Percentiles rank a stretch among this genome's conserved stretches.
These are phyloP conservation scores for Dispira parvispora DNA, from an alignment of 192 early-diverging fungal genomes.

Conservation along the genomic window DNA sequence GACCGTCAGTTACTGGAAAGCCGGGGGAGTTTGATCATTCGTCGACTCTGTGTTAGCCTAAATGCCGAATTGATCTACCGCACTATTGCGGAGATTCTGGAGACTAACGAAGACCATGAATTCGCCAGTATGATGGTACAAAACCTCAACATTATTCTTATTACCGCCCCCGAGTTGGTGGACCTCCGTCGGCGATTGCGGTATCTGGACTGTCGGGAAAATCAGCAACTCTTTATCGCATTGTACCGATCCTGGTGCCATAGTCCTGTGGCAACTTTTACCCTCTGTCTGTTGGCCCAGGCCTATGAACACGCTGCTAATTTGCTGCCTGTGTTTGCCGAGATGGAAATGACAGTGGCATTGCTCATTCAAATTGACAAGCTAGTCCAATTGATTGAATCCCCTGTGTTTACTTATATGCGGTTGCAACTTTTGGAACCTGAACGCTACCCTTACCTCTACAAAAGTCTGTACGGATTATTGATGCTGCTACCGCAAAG, in stretches of 20 bases:
- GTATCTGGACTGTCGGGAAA: conserved; percentile 61
- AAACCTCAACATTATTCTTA: conserved; percentile 89
- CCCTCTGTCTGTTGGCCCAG: conserved; percentile 90
- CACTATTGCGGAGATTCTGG: conserved; percentile 73
- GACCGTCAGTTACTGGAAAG: conserved; percentile 79
- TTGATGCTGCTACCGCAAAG: conserved; percentile 96
- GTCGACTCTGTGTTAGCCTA: conserved; percentile 79
- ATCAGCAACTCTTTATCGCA: conserved; percentile 62
- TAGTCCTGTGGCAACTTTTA: conserved; percentile 86
- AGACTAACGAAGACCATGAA: conserved; percentile 58
- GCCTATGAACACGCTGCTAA: conserved; percentile 82
- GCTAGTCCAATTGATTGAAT: conserved; percentile 92
- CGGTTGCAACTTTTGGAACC: conserved; percentile 90
- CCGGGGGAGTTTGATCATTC: conserved; percentile 78
- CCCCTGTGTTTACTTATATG: conserved; percentile 92
- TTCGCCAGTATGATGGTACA: conserved; percentile 97
- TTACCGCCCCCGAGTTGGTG: conserved; percentile 82
- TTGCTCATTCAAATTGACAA: conserved; percentile 95
- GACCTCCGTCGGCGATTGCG: conserved; percentile 66
- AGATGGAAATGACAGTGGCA: conserved; percentile 87
- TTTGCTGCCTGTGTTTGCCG: conserved; percentile 69
- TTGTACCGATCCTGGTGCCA: conserved; percentile 94
- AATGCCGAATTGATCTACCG: conserved; percentile 85
- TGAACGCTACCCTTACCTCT: conserved; percentile 68
- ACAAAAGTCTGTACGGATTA: conserved; percentile 87